Base-by-base conservation (phyloP, 2,329 filamentous ascomycete species). In the Penicillium fuscoglaucum region DNA sequence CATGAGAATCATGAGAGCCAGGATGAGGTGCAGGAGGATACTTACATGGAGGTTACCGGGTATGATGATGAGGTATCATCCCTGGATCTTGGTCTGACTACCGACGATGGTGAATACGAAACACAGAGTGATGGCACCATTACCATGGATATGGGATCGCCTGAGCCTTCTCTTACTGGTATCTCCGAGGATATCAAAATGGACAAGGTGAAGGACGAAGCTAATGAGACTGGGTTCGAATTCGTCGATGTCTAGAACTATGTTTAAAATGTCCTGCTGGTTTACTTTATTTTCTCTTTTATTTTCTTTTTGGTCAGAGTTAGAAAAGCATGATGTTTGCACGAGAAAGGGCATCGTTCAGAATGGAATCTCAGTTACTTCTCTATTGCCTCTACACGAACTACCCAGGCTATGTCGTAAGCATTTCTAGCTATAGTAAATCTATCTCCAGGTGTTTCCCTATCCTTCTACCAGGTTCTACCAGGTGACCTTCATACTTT, bases 101-200 rank as follows among this genome's bases (percentile, higher is more conserved):
- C 56, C 8, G 61, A 57, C 10, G 61, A 66, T n/a, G 33, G 61
- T 12, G 60, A 64, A 21, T 47, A 58, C 15, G 58, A 60, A 13
- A 52, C 52, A 4, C 59, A 63, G 12, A 70, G 71, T 40, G 65
- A 68, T 13, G 64, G 65, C 28, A 55, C 53, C 43, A 70, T 67
- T 9, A 51, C n/a, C 8, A 55, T 66, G 46, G 46, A 63, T n/a
- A 51, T 61, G 53, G 62, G 29, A 13, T 55, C 62, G 9, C 29
- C 48, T 41, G 19, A 7, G 13, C 28, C 37, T 12, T 45, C 43
- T 15, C 44, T 54, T 10, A 55, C 53, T 12, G 62, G 55, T 40
- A 51, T 26, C 21, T 39, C 44, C 24, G 65, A 60, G 37, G 63
- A 65, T 28, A 52, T 65, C 21, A 61, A 66, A 29, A 44, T 60